Evolutionary conservation across 2,329 filamentous ascomycete genomes (phyloP), one percentile per base, ranked within the genome.

Genomic region (Diaporthe sp.): DNA sequence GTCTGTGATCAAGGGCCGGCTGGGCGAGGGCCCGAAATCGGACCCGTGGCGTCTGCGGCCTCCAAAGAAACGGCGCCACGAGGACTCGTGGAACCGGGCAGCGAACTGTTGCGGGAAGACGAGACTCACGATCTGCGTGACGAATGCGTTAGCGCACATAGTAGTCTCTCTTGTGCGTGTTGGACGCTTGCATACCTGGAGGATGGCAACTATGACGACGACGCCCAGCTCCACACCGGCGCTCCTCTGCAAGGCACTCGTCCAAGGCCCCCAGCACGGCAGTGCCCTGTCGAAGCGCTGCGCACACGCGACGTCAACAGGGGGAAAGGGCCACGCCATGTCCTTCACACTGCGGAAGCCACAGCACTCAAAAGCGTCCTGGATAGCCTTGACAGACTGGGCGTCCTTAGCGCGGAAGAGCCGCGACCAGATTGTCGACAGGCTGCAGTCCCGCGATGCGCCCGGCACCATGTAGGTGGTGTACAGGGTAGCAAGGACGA

Each of bases 361-460:
- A 77, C 93, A 95, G 83, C 93, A 95, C 10, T 88, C 80, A 42
- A 94, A 87, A 0, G 86, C 81, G 79, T 94, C 91, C 78, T 95
- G 93, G 68, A 95, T 92, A 2, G 83, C 81, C 55, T 86, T 84
- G 73, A 94, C 88, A 2, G 85, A 81, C 0, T 77, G 76, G 0
- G 76, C 85, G 71, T 93, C 84, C 75, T 91, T 90, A 0, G 78
- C 77, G 0, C 77, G 80, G 77, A 86, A 94, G 73, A 94, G 79
- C 3, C 74, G 76, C 77, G 85, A 83, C 93, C 93, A 94, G 51
- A 80, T 81, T 4, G 83, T 83, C 12, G 89, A 84, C n/a, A 94
- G 81, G 1, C 84, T 82, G 79, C 92, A 94, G n/a, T 84, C 78
- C 10, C 83, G 76, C 1, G 77, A 55, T 1, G 75, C 73, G 1